Evolutionary conservation across 495 filamentous ascomycete species (phyloP).

Genomic region (Penicillium roqueforti): DNA sequence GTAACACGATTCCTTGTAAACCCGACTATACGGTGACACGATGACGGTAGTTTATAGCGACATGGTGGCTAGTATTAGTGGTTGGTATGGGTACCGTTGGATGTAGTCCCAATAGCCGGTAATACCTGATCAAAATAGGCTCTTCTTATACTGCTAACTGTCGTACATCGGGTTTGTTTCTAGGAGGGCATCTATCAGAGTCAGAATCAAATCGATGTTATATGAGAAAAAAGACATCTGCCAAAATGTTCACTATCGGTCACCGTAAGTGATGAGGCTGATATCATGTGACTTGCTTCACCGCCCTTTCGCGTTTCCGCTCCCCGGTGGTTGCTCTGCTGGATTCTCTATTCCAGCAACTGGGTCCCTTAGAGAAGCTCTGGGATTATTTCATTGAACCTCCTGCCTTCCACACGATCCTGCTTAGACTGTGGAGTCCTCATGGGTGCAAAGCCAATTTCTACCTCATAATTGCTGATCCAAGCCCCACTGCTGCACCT

Average conservation of each 20-base stretch:
- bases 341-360: slow-evolving; percentile 1
- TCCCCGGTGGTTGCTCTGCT: slow-evolving; percentile 9
- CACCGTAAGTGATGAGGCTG: slow-evolving; percentile 19
- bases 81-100: not conserved
- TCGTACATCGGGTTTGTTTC: not conserved
- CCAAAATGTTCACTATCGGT: not conserved
- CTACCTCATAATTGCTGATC: slow-evolving; percentile 15
- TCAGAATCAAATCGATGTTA: not conserved
- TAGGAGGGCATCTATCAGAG: not conserved
- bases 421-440: slow-evolving; percentile 16
- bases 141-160: not conserved
- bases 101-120: not conserved
- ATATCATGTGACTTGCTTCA: slow-evolving; percentile 34
- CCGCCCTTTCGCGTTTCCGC: slow-evolving; percentile 32
- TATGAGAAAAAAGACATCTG: too few species aligned
- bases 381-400: slow-evolving; percentile 13
- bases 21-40: slow-evolving; percentile 14
- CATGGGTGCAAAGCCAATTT: slow-evolving; percentile 13
- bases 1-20: slow-evolving; percentile 7
- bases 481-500: slow-evolving; percentile 27
- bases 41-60: slow-evolving; percentile 1
- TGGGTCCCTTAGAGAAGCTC: slow-evolving; percentile 6
- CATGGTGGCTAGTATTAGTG: not conserved
- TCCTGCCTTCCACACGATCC: slow-evolving; percentile 3
- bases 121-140: not conserved